Base-by-base conservation (phyloP, 768 basidiomycete species). In the Porpolomopsis calyptriformis region DNA sequence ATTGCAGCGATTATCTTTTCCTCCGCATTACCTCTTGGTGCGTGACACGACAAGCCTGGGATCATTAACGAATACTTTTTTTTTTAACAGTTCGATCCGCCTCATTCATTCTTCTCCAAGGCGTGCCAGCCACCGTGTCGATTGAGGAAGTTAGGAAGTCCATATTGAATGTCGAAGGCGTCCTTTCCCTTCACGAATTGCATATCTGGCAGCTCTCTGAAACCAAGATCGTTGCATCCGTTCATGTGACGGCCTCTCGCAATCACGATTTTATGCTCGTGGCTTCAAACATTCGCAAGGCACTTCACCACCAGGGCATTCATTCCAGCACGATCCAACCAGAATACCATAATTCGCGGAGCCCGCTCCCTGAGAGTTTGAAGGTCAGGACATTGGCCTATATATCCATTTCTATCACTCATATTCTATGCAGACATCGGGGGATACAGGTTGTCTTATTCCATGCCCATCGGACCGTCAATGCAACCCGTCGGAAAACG, bases 161-260 rank as follows among this genome's bases (percentile, higher is more conserved):
- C 4, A 94, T 99, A 47, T 69, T 85, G 11, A 68, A 67, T 3
- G 85, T 97, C 20, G 74, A 84, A 3, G 94, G 96, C 40, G 96
- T 93, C 22, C 64, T 82, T 43, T 86, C 85, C 19, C 55, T 98
- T 23, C 96, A 98, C 56, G 90, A 97, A 59, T 73, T 99, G 22
- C 96, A 99, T 64, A 79, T 98, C 44, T 99, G 96, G 96, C 91
- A 94, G 57, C 76, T 99, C 40, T 93, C 90, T 8, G 96, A 99
- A 65, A 80, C 77, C 47, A 97, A 96, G 60, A 80, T 92, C 45
- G 85, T 99, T 35, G 93, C 93, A 8, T 93, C 88, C 1, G 94
- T 99, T 20, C 96, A 99, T 64, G 89, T 99, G 40, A 76, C 87
- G 54, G 80, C 91, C 6, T 80, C 80, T 31, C 74, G 81, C 40